These are phyloP conservation scores for Silene vulgaris DNA, from an alignment of 179 eudicot genomes.

Conservation along the genomic window DNA sequence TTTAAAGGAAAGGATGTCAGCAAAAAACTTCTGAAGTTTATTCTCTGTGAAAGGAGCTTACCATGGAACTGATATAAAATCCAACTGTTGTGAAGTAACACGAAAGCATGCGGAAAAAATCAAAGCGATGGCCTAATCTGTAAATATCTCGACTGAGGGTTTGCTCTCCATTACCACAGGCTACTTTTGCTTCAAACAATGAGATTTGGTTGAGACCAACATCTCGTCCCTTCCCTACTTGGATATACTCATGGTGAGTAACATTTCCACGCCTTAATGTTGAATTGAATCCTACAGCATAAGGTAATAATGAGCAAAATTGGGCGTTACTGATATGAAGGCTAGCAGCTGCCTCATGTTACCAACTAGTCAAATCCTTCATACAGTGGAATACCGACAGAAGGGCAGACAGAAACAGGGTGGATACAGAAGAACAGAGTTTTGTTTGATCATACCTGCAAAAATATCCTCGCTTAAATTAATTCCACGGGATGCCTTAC, in stretches of 20 bases:
- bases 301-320: slow-evolving; percentile 8
- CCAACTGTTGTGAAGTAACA: slow-evolving; percentile 87
- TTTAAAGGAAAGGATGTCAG: slow-evolving; percentile 7
- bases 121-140: slow-evolving; percentile 94
- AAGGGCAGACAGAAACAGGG: neutral
- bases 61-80: slow-evolving; percentile 86
- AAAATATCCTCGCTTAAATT: slow-evolving; percentile 93
- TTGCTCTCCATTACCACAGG: slow-evolving; percentile 97
- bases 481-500: slow-evolving; percentile 88
- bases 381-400: neutral
- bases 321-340: neutral
- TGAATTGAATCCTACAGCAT: slow-evolving; percentile 74
- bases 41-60: slow-evolving; percentile 31
- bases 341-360: neutral
- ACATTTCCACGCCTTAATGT: slow-evolving; percentile 87
- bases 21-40: slow-evolving; percentile 10
- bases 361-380: slow-evolving; percentile 4
- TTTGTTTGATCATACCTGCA: slow-evolving; percentile 53
- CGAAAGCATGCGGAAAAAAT: slow-evolving; percentile 97
- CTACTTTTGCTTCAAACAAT: slow-evolving; percentile 92
- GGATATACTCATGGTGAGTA: slow-evolving; percentile 95
- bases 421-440: slow-evolving; percentile 7
- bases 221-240: slow-evolving; percentile 97
- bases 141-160: slow-evolving; percentile 89
- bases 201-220: slow-evolving; percentile 97